Evolutionary conservation across 768 basidiomycete species (phyloP).

Genomic region (Panellus pusillus): DNA sequence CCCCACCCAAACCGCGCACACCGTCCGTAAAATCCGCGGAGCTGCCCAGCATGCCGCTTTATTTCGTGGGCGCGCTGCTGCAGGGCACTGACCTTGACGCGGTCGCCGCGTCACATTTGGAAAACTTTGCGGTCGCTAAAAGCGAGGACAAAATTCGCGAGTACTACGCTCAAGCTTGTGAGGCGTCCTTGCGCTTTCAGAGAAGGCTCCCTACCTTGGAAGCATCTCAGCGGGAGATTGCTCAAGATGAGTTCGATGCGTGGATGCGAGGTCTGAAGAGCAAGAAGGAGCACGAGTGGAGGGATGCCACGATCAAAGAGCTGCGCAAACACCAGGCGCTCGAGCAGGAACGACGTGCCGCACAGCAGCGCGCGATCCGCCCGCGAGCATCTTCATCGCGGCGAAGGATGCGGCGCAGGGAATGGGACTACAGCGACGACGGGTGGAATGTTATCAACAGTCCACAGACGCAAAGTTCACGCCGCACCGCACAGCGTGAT

Average conservation of each 20-base stretch:
- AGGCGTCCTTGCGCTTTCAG: conserved; percentile 20
- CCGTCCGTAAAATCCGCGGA: conserved; percentile 8
- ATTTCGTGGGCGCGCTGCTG: conserved; percentile 18
- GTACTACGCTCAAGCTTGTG: conserved; percentile 18
- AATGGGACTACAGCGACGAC: not conserved
- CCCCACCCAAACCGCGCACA: not conserved
- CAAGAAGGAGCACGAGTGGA: conserved; percentile 21
- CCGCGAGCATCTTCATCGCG: not conserved
- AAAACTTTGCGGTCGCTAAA: conserved; percentile 9
- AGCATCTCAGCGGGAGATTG: conserved; percentile 4
- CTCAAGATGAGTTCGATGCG: conserved; percentile 10
- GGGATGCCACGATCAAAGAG: conserved; percentile 13
- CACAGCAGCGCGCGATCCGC: conserved; percentile 13
- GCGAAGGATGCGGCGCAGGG: not conserved
- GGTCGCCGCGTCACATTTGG: conserved; percentile 14
- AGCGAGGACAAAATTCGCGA: conserved; percentile 21
- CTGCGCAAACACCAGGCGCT: conserved; percentile 17
- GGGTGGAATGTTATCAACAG: no score
- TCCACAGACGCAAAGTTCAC: not conserved
- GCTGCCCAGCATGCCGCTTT: conserved; percentile 17
- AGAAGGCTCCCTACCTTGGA: conserved; percentile 7
- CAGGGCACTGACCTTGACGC: conserved; percentile 21
- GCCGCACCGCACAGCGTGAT: not conserved
- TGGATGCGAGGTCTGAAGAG: conserved; percentile 15
- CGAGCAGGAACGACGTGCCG: conserved; percentile 7